These are phyloP conservation scores for Trichoderma lentiforme DNA, from an alignment of 2,329 filamentous ascomycete species.

Conservation along the genomic window DNA sequence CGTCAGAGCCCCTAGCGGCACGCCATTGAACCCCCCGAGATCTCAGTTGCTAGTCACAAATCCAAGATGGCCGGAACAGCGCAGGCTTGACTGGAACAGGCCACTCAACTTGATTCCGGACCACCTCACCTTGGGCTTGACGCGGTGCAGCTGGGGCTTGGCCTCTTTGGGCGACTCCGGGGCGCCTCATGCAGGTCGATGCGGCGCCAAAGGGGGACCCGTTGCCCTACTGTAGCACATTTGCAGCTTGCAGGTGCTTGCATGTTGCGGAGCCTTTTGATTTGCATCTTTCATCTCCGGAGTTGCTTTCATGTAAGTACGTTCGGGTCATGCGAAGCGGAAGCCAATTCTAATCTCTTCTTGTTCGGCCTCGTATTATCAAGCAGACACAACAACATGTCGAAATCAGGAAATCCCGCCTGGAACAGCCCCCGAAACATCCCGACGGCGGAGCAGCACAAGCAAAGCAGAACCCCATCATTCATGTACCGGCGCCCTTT, in stretches of 20 bases:
- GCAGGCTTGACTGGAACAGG: not conserved
- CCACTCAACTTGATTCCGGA: not conserved
- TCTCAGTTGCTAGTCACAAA: conserved; percentile 8
- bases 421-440: not conserved
- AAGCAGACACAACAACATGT: not conserved
- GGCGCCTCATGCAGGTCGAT: conserved; percentile 16
- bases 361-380: not conserved
- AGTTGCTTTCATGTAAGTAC: not conserved
- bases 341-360: not conserved
- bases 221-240: not conserved
- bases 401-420: conserved; percentile 4
- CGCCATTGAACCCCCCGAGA: not conserved
- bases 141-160: not conserved
- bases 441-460: not conserved
- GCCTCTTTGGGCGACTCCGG: conserved; percentile 19
- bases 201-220: not conserved
- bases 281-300: not conserved
- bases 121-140: not conserved
- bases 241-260: not conserved
- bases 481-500: not conserved
- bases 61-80: conserved; percentile 7
- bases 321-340: not conserved
- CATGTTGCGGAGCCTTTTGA: not conserved
- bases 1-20: not conserved
- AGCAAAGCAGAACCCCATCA: not conserved